A percentile compares a stretch with the other conserved stretches of the same genome.
phyloP scores from a whole-genome alignment of 208 protist genomes.

The Wallacemonas collosoma region DNA sequence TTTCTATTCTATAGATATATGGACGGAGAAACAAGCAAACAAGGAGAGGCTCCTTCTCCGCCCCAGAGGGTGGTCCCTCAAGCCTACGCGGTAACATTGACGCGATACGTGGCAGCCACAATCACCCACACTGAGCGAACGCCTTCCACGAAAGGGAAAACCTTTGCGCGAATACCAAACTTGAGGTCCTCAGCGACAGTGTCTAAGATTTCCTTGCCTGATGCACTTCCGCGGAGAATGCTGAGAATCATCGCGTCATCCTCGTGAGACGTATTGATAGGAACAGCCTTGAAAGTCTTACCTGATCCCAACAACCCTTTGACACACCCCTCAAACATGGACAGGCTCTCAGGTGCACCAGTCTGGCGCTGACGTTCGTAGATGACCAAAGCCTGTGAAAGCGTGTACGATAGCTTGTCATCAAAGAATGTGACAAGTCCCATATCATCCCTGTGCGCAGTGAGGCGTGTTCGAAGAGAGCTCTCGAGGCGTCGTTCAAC shows the following conservation, averaged over 20 bases:
- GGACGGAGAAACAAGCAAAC: not conserved
- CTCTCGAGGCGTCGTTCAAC: constrained; percentile 64
- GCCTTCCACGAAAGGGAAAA: constrained; percentile 86
- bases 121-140: constrained; percentile 92
- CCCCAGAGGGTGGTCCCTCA: not conserved
- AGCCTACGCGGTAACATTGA: constrained; percentile 11
- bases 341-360: constrained; percentile 40
- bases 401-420: constrained; percentile 72
- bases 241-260: constrained; percentile 68
- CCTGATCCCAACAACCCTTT: constrained; percentile 82
- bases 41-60: not conserved
- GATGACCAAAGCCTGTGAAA: constrained; percentile 76
- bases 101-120: constrained; percentile 77
- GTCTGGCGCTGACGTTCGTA: constrained; percentile 81
- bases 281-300: constrained; percentile 91
- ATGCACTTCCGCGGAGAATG: constrained; percentile 44
- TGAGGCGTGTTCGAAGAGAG: constrained; percentile 46
- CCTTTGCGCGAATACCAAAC: constrained; percentile 75
- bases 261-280: constrained; percentile 86
- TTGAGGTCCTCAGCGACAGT: constrained; percentile 68
- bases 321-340: constrained; percentile 84
- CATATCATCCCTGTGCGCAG: constrained; percentile 70
- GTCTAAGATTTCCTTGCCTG: constrained; percentile 88
- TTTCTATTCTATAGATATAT: too few species aligned
- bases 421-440: constrained; percentile 79